Evolutionary conservation across 2,329 filamentous ascomycete species (phyloP), one percentile per base, ranked within the genome.

Genomic region (Sclerotinia glacialis): DNA sequence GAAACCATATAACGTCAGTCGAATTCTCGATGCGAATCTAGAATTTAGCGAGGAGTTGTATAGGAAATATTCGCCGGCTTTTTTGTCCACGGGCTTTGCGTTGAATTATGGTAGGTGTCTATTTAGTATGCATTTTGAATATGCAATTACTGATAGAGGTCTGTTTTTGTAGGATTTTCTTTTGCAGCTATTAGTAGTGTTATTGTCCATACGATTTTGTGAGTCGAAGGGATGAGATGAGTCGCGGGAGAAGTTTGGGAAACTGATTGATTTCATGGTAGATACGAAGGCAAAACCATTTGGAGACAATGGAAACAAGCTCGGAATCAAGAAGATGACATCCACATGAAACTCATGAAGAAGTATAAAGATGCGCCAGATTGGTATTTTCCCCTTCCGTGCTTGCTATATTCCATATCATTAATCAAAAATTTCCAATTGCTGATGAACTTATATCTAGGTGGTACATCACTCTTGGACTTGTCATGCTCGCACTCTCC

Each of bases 231-330:
- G 14, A 21, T 2, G 28, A 52, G 5, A 9, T 14, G 8, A 7
- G 14, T 16, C 34, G 42, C 7, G 1, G 2, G 2, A 3, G 18
- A 16, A 46, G 5, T 3, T 14, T 53, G 12, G 3, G 16, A 23
- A 26, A 5, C 34, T 47, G 92, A 92, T 76, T 78, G 85, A 71
- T 79, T 88, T 23, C 21, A 34, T 5, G 50, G 11, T n/a, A 56
- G 34, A 42, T 70, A 91, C 87, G 0, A 89, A 88, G 0, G 91
- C 86, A 0, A 85, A 80, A 69, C 78, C 92, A 5, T 86, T 90
- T 76, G 85, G 92, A 68, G 83, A 89, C 44, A 81, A 85, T 69
- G 85, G 87, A 64, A 87, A 92, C 59, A 88, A 86, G 85, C 91
- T 74, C 84, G 87, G 70, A 44, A 61, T 60, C 55, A 52, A 58